These are phyloP conservation scores for Saccharomycopsis babjevae DNA, from an alignment of 805 yeast genomes.

Conservation along the genomic window DNA sequence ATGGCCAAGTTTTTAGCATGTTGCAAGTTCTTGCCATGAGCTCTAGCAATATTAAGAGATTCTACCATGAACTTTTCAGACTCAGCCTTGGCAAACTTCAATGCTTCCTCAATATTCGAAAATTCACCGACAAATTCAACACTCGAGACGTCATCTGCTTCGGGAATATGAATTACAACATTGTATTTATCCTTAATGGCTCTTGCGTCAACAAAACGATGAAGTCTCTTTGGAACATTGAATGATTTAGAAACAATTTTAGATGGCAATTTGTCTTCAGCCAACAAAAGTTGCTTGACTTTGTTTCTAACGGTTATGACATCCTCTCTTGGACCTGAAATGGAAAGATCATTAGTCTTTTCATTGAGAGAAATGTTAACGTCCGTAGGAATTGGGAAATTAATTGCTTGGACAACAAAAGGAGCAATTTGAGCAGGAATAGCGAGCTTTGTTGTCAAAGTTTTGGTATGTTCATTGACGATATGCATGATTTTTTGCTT, in stretches of 20 bases:
- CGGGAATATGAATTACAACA: constrained; percentile 51
- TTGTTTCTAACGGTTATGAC: constrained; percentile 46
- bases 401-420: constrained; percentile 24
- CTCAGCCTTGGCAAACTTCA: constrained; percentile 46
- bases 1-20: constrained; percentile 74
- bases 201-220: constrained; percentile 53
- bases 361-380: constrained; percentile 25
- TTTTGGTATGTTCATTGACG: constrained; percentile 65
- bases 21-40: constrained; percentile 68
- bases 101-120: constrained; percentile 49
- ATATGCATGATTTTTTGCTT: constrained; percentile 57
- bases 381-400: constrained; percentile 15
- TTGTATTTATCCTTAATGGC: constrained; percentile 42
- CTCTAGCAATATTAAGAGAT: constrained; percentile 72
- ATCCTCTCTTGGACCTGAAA: constrained; percentile 64
- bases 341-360: constrained; percentile 34
- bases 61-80: constrained; percentile 54
- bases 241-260: constrained; percentile 44
- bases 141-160: constrained; percentile 30
- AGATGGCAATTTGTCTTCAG: constrained; percentile 29
- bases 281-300: constrained; percentile 33
- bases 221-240: constrained; percentile 57
- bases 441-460: constrained; percentile 38
- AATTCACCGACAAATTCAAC: constrained; percentile 60
- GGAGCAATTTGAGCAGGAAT: constrained; percentile 30